These are phyloP conservation scores for Cryptococcus hybrid DNA, from an alignment of 1,284 basidiomycete genomes.

Conservation along the genomic window DNA sequence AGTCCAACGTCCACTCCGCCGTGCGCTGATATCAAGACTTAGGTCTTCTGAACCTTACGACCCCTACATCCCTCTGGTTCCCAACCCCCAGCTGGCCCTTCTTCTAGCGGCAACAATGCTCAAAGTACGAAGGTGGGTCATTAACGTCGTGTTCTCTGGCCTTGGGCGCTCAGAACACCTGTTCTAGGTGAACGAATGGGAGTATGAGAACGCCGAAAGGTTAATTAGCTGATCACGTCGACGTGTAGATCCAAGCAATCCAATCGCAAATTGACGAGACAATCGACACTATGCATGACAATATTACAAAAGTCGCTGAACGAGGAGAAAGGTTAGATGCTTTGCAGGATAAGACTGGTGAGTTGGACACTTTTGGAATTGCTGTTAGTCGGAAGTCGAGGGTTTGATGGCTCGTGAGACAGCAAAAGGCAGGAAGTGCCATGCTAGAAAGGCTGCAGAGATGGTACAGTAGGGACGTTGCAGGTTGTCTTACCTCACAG, in stretches of 20 bases:
- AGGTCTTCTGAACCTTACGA: conserved; percentile 77
- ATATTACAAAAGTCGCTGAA: conserved; percentile 91
- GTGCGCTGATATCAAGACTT: background rate
- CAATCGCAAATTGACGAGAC: conserved; percentile 94
- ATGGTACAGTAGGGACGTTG: no score
- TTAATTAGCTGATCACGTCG: background rate
- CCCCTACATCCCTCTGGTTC: conserved; percentile 82
- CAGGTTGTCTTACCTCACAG: no score
- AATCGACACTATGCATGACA: conserved; percentile 88
- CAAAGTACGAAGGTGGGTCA: conserved; percentile 60
- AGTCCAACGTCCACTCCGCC: background rate
- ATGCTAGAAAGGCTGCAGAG: no score
- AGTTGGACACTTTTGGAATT: conserved; percentile 37
- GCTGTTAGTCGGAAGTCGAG: no score
- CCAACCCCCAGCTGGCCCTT: conserved; percentile 49
- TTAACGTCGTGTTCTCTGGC: no score
- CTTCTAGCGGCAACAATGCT: conserved; percentile 14
- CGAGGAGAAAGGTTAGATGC: conserved; percentile 91
- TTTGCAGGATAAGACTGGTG: conserved; percentile 97
- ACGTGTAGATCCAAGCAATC: conserved; percentile 74
- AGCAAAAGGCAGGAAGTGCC: no score
- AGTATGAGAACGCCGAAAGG: background rate
- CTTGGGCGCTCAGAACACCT: background rate
- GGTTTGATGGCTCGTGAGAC: no score
- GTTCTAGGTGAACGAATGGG: background rate